Evolutionary conservation across 805 yeast species (phyloP), one percentile per base, ranked within the genome.

Genomic region (Nakazawaea laoshanensis): DNA sequence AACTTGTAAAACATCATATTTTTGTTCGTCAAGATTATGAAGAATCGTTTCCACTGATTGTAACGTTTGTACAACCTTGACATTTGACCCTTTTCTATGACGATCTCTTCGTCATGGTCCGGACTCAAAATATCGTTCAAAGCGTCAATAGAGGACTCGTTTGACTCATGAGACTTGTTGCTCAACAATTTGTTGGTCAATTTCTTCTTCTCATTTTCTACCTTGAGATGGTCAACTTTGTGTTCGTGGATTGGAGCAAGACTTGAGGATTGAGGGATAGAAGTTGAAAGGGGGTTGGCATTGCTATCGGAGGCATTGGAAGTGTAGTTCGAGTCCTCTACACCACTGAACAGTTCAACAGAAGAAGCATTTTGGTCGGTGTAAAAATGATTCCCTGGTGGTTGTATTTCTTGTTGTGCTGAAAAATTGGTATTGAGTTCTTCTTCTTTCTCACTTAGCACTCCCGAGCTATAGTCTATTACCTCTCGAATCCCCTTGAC

Each of bases 11-110:
- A 58, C 32, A 56, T 47, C 20, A 71, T 35, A 17, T 52, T 48
- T 18, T 48, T 51, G 41, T 59, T 63, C 11, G 74, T 68, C 14
- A 70, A 45, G 2, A 64, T 55, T 10, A 67, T 52, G 42, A 61
- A 64, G 41, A 59, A 59, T 35, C 48, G 47, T 32, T 56, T 60
- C 76, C 77, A 70, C 41, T 68, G 73, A 42, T 61, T 65, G 44
- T 60, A 61, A 9, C 64, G 46, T 32, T 60, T 62, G 35, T 55
- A 55, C 16, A 67, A 53, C 9, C 70, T 46, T 24, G 56, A 42
- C 10, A 70, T 40, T 29, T 55, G 46, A 0, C 77, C 77, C 35
- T 57, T 47, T 22, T 59, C 63, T 11, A 71, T 50, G 0, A 53
- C 43, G 23, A 56, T 56, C 26, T 64, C 67, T 11, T 35, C 34